Evolutionary conservation across 192 early-diverging fungal species (phyloP), one percentile per base, ranked within the genome.

Genomic region (Phycomyces nitens): DNA sequence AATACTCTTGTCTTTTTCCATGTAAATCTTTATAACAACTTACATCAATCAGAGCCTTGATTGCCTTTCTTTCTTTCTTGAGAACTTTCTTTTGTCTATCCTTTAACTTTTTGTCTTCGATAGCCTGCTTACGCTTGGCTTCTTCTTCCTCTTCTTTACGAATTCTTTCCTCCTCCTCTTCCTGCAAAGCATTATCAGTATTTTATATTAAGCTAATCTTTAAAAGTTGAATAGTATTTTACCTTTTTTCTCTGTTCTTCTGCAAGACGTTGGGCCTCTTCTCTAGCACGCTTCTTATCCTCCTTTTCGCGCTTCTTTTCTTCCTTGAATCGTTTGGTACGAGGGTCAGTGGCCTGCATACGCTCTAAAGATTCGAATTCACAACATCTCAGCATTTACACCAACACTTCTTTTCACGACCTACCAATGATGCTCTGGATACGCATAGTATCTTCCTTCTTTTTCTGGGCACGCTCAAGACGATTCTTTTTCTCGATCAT

Each of bases 371-470:
- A n/a, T 47, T 3, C 5, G 4, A 47, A 3, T 3, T 3, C 15
- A 14, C 18, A 47, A n/a, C 11, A 47, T n/a, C 1, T 47, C 3
- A 3, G 12, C 3, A 47, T 47, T 3, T n/a, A n/a, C 11, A 18
- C n/a, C n/a, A n/a, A n/a, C n/a, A n/a, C n/a, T n/a, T n/a, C n/a
- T n/a, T n/a, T n/a, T n/a, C n/a, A n/a, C 44, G 18, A 47, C 41
- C 12, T 62, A 62, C 60, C 86, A 47, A 89, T 83, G 14, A 90
- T 70, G 51, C 76, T 82, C 40, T 75, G 77, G 7, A 94, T 64
- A 53, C 92, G 80, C 39, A 84, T 76, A 44, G 78, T 92, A 69
- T 94, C 92, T 62, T 93, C 92, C 68, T 88, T 93, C 77, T 94
- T 94, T 21, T 76, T 75, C 67, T 87, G 87, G 5, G 80, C 70